These are phyloP conservation scores for Umbelopsis sp. DNA, from an alignment of 192 early-diverging fungal genomes.

Conservation along the genomic window DNA sequence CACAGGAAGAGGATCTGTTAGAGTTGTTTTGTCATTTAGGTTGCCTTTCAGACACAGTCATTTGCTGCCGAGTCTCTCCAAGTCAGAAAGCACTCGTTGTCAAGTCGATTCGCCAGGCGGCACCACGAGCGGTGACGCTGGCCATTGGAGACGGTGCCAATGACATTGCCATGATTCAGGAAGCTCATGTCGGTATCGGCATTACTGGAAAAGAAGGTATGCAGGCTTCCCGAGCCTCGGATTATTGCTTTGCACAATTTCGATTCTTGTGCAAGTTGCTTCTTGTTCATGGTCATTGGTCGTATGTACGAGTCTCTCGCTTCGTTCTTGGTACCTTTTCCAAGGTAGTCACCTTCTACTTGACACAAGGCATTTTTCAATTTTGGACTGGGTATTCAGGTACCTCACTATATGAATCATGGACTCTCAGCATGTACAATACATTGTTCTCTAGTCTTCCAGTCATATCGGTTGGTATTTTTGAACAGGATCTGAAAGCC, in stretches of 20 bases:
- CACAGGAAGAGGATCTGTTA: constrained; percentile 54
- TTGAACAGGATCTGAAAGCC: constrained; percentile 80
- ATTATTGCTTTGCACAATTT: constrained; percentile 92
- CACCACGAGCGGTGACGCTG: constrained; percentile 60
- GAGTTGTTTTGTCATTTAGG: constrained; percentile 73
- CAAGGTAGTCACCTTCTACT: constrained; percentile 82
- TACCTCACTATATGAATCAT: constrained; percentile 73
- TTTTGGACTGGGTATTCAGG: constrained; percentile 77
- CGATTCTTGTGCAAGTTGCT: constrained; percentile 78
- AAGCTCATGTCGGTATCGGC: constrained; percentile 91
- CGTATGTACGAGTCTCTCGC: constrained; percentile 78
- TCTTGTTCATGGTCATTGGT: constrained; percentile 90
- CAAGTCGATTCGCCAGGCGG: constrained; percentile 58
- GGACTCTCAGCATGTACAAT: constrained; percentile 85
- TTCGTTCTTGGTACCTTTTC: constrained; percentile 86
- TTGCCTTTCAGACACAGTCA: constrained; percentile 74
- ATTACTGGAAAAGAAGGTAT: constrained; percentile 89
- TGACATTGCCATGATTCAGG: constrained; percentile 97
- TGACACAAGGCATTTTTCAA: constrained; percentile 77
- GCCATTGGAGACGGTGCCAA: constrained; percentile 95
- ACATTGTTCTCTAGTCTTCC: constrained; percentile 82
- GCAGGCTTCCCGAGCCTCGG: constrained; percentile 83
- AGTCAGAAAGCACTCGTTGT: constrained; percentile 91
- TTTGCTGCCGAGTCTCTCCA: constrained; percentile 91
- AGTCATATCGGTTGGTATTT: constrained; percentile 77